phyloP scores from a whole-genome alignment of 2,329 filamentous ascomycete genomes.

The Xylariaceae sp. region DNA sequence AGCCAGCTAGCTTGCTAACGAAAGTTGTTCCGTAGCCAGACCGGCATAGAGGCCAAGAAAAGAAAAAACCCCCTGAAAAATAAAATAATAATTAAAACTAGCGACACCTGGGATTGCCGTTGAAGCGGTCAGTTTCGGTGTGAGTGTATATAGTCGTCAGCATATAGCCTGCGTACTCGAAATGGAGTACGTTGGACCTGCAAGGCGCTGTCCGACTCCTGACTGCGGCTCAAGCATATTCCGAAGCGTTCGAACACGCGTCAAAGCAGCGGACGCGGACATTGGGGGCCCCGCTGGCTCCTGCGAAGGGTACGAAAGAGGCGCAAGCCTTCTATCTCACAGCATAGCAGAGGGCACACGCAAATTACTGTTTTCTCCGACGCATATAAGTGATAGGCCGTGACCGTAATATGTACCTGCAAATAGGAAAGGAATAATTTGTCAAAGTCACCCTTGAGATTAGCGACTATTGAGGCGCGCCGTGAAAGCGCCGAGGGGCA shows the following conservation, averaged over 20 bases:
- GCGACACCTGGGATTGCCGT: too few relatives aligned
- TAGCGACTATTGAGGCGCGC: too few relatives aligned
- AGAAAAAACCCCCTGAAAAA: neutral
- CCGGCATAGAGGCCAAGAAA: constrained; percentile 11
- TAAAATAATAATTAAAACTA: too few relatives aligned
- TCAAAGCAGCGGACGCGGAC: neutral
- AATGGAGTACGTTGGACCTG: too few relatives aligned
- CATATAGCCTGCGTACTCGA: too few relatives aligned
- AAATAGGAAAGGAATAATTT: too few relatives aligned
- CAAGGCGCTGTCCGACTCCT: neutral
- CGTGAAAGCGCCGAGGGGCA: too few relatives aligned
- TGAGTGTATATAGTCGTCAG: too few relatives aligned
- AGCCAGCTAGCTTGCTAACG: neutral
- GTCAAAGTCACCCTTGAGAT: too few relatives aligned
- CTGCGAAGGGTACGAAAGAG: constrained; percentile 7
- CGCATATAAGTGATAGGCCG: too few relatives aligned
- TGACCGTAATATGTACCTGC: neutral
- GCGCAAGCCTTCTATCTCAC: constrained; percentile 8
- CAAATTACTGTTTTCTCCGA: too few relatives aligned
- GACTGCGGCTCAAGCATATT: neutral
- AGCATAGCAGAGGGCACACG: neutral
- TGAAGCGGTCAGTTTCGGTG: neutral
- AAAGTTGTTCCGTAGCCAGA: neutral
- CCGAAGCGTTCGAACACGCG: neutral
- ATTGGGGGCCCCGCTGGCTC: constrained; percentile 3